phyloP scores from a whole-genome alignment of 768 basidiomycete species.

The Xerocomus brunneocitrinus region DNA sequence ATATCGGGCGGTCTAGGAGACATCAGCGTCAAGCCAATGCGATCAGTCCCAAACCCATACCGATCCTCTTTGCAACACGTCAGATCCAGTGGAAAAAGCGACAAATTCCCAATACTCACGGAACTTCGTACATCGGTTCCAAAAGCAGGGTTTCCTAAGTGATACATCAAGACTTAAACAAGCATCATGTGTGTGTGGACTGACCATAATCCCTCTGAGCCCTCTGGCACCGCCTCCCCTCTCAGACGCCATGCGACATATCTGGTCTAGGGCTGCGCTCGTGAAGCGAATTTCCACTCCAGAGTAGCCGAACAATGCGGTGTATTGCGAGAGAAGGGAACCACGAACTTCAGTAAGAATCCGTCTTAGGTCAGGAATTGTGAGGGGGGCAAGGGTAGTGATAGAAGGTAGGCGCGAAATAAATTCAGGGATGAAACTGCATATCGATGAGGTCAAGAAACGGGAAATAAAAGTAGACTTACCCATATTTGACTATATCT shows the following conservation, averaged over 20 bases:
- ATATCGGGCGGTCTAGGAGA: slow-evolving; percentile 62
- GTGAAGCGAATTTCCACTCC: slow-evolving; percentile 88
- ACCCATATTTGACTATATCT: slow-evolving; percentile 88
- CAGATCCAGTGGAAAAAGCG: slow-evolving; percentile 2
- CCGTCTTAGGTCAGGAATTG: slow-evolving; percentile 76
- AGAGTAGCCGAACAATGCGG: slow-evolving; percentile 75
- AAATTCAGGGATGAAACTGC: slow-evolving; percentile 91
- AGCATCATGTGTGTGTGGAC: slow-evolving; percentile 13
- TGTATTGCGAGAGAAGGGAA: slow-evolving; percentile 87
- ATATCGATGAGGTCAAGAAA: slow-evolving; percentile 3
- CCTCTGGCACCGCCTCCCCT: slow-evolving; percentile 90
- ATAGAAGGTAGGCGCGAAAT: slow-evolving; percentile 91
- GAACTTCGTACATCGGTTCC: slow-evolving; percentile 91
- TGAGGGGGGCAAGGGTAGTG: slow-evolving; percentile 76
- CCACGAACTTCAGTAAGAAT: slow-evolving; percentile 92
- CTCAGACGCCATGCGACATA: slow-evolving; percentile 73
- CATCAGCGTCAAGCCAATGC: slow-evolving; percentile 6
- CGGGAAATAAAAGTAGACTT: slow-evolving; percentile 6
- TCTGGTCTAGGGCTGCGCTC: slow-evolving; percentile 68
- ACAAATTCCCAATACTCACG: slow-evolving; percentile 50
- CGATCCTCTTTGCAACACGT: slow-evolving; percentile 48
- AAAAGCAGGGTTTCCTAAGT: slow-evolving; percentile 71
- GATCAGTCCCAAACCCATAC: slow-evolving; percentile 36
- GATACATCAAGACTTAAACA: not conserved
- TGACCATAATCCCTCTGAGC: slow-evolving; percentile 81